Conservation (phyloP, 257 asterid species). For the Solanum bukasovii region DNA sequence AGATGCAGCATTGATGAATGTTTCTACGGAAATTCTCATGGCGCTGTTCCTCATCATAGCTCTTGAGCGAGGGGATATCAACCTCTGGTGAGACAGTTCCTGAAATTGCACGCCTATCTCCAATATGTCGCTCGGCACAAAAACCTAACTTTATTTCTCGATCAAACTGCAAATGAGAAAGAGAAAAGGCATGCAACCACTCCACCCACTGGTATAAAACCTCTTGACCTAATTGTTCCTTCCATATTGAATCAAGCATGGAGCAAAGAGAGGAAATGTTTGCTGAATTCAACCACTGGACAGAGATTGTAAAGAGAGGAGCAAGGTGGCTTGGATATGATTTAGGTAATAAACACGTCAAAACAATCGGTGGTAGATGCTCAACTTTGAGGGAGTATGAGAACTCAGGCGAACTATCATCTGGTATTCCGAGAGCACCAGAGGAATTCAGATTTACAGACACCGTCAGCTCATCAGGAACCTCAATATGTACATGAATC, state of each 20-base stretch:
- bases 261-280: constrained; percentile 54
- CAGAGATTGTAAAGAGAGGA: constrained; percentile 62
- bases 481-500: constrained; percentile 63
- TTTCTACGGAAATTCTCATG: constrained; percentile 55
- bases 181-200: constrained; percentile 60
- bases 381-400: constrained; percentile 62
- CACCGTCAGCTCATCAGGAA: constrained; percentile 41
- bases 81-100: constrained; percentile 48
- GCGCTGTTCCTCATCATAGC: constrained; percentile 59
- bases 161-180: constrained; percentile 64
- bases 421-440: constrained; percentile 12
- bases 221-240: constrained; percentile 67
- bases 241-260: constrained; percentile 74
- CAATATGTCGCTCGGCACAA: constrained; percentile 19
- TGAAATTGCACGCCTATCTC: constrained; percentile 67
- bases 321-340: constrained; percentile 66
- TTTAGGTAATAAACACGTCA: constrained; percentile 75
- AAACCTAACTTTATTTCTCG: constrained; percentile 63
- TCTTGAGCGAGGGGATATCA: constrained; percentile 61
- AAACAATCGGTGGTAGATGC: constrained; percentile 66
- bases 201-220: constrained; percentile 85
- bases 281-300: constrained; percentile 51
- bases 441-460: constrained; percentile 46
- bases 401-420: constrained; percentile 37
- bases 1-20: constrained; percentile 74